Evolutionary conservation across 768 basidiomycete species (phyloP).

Genomic region (Termitomyces titanicus): DNA sequence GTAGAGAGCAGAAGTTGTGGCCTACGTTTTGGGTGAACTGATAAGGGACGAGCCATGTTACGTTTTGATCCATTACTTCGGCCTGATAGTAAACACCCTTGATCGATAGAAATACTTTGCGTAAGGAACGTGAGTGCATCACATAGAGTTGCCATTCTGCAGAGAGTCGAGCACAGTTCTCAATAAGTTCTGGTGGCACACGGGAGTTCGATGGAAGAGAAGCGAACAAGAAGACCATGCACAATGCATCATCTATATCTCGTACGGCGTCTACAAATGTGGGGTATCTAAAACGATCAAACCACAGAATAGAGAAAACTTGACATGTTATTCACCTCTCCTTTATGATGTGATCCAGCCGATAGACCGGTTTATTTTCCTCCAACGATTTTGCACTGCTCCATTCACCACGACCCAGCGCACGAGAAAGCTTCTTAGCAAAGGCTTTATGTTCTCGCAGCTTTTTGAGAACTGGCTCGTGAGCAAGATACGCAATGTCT

Average conservation of each 20-base stretch:
- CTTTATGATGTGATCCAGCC: slow-evolving; percentile 94
- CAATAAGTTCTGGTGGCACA: slow-evolving; percentile 77
- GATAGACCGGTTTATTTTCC: slow-evolving; percentile 88
- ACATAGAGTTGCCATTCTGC: slow-evolving; percentile 97
- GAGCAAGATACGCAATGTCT: slow-evolving; percentile 95
- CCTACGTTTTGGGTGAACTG: slow-evolving; percentile 93
- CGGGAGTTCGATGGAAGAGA: slow-evolving; percentile 84
- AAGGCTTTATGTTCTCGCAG: slow-evolving; percentile 97
- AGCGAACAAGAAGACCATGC: slow-evolving; percentile 91
- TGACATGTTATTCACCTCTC: slow-evolving; percentile 63
- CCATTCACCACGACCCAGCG: slow-evolving; percentile 94
- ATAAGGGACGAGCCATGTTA: slow-evolving; percentile 97
- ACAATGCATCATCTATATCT: slow-evolving; percentile 96
- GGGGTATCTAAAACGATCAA: slow-evolving; percentile 66
- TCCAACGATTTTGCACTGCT: slow-evolving; percentile 90
- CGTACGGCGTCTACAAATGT: slow-evolving; percentile 94
- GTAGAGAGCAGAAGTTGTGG: slow-evolving; percentile 7
- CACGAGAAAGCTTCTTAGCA: slow-evolving; percentile 92
- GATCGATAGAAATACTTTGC: slow-evolving; percentile 93
- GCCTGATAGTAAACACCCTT: slow-evolving; percentile 99
- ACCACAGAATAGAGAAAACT: background rate
- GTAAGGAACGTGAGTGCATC: slow-evolving; percentile 79
- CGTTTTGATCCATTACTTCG: slow-evolving; percentile 85
- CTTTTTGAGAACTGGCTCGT: slow-evolving; percentile 92
- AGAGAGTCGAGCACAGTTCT: slow-evolving; percentile 86